Base-by-base conservation (phyloP, 2,329 filamentous ascomycete species). In the Cladophialophora chaetospira region DNA sequence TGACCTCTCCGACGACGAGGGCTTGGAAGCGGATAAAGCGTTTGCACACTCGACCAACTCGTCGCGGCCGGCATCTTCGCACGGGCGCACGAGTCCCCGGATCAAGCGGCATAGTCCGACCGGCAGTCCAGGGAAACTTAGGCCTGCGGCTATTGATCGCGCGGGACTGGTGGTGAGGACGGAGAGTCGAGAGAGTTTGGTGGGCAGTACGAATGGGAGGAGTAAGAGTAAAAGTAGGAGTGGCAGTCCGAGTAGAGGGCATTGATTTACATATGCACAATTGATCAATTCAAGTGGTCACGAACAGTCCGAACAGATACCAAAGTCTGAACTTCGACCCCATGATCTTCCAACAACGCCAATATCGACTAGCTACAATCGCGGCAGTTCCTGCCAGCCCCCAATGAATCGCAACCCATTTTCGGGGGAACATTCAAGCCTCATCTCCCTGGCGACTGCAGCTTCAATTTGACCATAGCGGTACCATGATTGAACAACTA, bases 141-240 rank as follows among this genome's bases (percentile, higher is more conserved):
- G 25, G 15, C 53, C 60, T 23, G 52, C 77, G 61, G 70, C 77
- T 8, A 81, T 83, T 63, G 82, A 83, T 53, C 74, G 91, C 35
- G 85, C 83, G 44, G 92, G 92, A 1, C 71, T 97, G 62, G 86
- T 89, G 52, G 83, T 91, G 2, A 79, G 93, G 64, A 95, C 89
- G 0, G 93, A 97, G 69, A 96, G 91, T 69, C 80, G 91, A 51
- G 94, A 97, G 69, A 81, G 89, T 56, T 73, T 97, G 33, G 79
- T 40, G 11, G 51, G 43, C 13, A 38, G 21, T 31, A 28, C 53
- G 4, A 62, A 33, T 38, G 60, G 44, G 3, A 31, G 55, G 23
- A 47, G 50, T 9, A 58, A 52, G 42, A 63, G 61, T 17, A 43
- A 55, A 23, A 63, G 58, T 25, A 28, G 61, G 23, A 54, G 13